Base-by-base conservation (phyloP, 176 grass and related monocot species). In the Oryza meyeriana region DNA sequence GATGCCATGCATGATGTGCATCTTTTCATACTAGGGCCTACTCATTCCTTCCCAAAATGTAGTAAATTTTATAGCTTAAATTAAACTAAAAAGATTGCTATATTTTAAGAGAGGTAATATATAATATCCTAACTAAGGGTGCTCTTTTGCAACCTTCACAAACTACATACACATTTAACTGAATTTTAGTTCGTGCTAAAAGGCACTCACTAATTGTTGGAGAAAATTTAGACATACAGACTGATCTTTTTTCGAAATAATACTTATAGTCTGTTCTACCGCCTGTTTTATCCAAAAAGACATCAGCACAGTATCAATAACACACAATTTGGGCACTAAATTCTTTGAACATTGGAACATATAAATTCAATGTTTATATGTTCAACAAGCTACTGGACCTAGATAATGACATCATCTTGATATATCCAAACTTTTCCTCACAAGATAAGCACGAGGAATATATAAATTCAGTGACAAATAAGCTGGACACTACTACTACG, bases 371-470 rank as follows among this genome's bases (percentile, higher is more conserved):
- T 4, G n/a, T 11, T 59, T 59, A n/a, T n/a, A n/a, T n/a, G n/a
- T 25, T n/a, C 55, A 59, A 59, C 55, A 59, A 59, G 55, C 55
- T 59, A 24, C 8, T 47, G 2, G 22, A 59, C 1, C 55, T 59
- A 59, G n/a, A 4, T 25, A 25, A 55, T 55, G 45, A 45, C 29
- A 31, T 72, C 40, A 47, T 22, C 14, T 50, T 32, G 16, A 73
- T 32, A 55, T n/a, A 55, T 50, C 55, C 55, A 48, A 72, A 17
- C 42, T 48, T 52, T 39, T 50, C 36, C 45, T 47, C 5, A 33
- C 32, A 58, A 42, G 42, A 87, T 83, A 72, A 83, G 73, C 52
- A 71, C 64, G 41, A 27, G 61, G 66, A 74, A 59, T 33, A 26
- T 14, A 64, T 36, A 36, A 78, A 78, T 28, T 59, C 4, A 33